These are phyloP conservation scores for Sphagnum tenellum DNA, from an alignment of 225 moss, liverwort and hornwort genomes.

Conservation along the genomic window DNA sequence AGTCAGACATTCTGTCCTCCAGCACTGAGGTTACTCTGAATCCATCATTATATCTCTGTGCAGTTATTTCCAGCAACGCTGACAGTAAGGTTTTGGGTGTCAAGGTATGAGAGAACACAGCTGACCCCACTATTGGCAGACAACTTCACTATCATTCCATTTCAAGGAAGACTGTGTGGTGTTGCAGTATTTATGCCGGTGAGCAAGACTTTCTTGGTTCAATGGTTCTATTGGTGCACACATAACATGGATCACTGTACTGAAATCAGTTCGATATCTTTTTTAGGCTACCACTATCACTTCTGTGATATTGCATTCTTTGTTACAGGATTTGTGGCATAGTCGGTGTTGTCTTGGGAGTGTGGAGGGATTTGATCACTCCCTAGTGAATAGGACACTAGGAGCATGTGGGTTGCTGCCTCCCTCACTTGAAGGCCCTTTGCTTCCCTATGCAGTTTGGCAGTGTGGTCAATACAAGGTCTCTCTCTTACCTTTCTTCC, in stretches of 20 bases:
- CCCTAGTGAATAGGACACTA: constrained; percentile 41
- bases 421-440: constrained; percentile 38
- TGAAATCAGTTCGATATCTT: no score
- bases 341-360: constrained; percentile 43
- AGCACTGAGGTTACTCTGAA: not conserved
- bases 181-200: constrained; percentile 72
- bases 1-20: no score
- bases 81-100: constrained; percentile 3
- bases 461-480: constrained; percentile 81
- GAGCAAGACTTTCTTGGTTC: constrained; percentile 10
- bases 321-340: constrained; percentile 73
- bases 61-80: not conserved
- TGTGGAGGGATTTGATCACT: constrained; percentile 84
- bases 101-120: constrained; percentile 67
- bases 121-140: constrained; percentile 55
- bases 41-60: not conserved
- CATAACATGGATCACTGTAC: not conserved
- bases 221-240: not conserved
- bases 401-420: constrained; percentile 77
- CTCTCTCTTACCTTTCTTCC: not conserved
- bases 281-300: no score
- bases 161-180: constrained; percentile 56
- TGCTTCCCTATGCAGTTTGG: constrained; percentile 74
- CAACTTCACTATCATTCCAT: constrained; percentile 51
- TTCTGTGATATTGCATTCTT: not conserved